Evolutionary conservation across 2,329 filamentous ascomycete genomes (phyloP).

Genomic region (Dothideomycetes sp.): DNA sequence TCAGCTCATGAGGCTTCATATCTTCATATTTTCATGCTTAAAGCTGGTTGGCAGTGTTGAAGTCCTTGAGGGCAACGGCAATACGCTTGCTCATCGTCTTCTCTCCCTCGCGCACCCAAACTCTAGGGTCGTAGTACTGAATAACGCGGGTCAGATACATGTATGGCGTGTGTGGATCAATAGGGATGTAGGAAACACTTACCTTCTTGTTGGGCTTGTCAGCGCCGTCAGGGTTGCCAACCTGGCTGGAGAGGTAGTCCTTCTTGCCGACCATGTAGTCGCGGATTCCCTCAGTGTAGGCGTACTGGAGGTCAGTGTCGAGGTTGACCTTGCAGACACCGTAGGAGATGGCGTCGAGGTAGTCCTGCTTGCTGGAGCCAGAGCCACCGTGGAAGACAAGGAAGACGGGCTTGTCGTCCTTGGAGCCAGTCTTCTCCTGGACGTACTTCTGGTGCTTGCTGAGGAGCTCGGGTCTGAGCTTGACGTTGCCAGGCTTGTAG

Average conservation of each 20-base stretch:
- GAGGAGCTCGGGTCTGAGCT: slow-evolving; percentile 90
- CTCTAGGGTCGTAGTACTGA: slow-evolving; percentile 57
- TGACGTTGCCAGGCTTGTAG: slow-evolving; percentile 96
- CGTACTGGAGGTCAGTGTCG: slow-evolving; percentile 95
- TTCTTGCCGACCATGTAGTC: slow-evolving; percentile 93
- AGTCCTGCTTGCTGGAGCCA: slow-evolving; percentile 84
- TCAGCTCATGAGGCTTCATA: background rate
- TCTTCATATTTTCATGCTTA: slow-evolving; percentile 30
- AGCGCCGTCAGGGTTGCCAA: slow-evolving; percentile 90
- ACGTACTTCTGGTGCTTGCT: slow-evolving; percentile 93
- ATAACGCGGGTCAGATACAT: too few species aligned
- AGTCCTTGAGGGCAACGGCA: slow-evolving; percentile 73
- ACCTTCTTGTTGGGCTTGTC: slow-evolving; percentile 99
- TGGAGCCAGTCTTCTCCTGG: slow-evolving; percentile 61
- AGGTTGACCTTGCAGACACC: slow-evolving; percentile 99
- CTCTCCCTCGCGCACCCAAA: slow-evolving; percentile 95
- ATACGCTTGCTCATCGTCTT: slow-evolving; percentile 88
- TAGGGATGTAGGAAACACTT: slow-evolving; percentile 2
- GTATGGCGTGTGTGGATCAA: slow-evolving; percentile 8
- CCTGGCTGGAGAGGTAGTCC: slow-evolving; percentile 76
- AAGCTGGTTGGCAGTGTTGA: slow-evolving; percentile 72
- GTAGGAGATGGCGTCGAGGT: slow-evolving; percentile 74
- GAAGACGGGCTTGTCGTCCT: slow-evolving; percentile 86
- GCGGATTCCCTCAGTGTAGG: slow-evolving; percentile 83
- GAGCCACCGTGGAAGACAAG: slow-evolving; percentile 99